These are phyloP conservation scores for Salmacisia buchloeana DNA, from an alignment of 1,284 basidiomycete species.

Conservation along the genomic window DNA sequence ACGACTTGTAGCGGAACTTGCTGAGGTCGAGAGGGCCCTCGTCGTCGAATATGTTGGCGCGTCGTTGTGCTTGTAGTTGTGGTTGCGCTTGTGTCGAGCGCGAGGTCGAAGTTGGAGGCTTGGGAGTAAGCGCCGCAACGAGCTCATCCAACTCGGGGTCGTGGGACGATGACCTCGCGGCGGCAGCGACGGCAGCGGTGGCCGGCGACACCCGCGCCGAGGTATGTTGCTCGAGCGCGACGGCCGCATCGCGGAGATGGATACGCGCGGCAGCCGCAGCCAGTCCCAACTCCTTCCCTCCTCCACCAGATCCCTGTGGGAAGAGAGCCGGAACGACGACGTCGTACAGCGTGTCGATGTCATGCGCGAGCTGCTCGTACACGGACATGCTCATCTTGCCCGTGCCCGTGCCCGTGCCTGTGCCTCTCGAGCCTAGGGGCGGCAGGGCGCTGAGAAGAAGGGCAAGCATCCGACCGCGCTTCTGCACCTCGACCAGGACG, in stretches of 20 bases:
- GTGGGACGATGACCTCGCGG: not conserved
- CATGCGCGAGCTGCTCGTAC: not conserved
- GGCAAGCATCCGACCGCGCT: not conserved
- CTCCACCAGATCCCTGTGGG: too few relatives aligned
- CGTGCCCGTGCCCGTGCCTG: not conserved
- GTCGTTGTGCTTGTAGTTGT: not conserved
- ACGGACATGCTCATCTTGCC: not conserved
- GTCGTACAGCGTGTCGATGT: not conserved
- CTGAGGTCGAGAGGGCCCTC: not conserved
- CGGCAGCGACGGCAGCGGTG: not conserved
- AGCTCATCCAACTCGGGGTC: not conserved
- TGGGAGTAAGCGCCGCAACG: not conserved
- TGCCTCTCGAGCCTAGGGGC: not conserved
- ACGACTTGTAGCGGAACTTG: not conserved
- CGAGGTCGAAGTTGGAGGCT: too few relatives aligned
- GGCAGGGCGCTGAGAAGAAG: not conserved
- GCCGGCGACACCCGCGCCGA: not conserved
- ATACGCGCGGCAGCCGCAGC: not conserved
- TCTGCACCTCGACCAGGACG: not conserved
- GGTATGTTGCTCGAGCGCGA: not conserved
- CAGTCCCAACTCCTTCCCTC: not conserved
- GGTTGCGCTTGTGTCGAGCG: too few relatives aligned
- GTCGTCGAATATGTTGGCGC: conserved; percentile 28
- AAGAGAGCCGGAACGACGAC: not conserved
- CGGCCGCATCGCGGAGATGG: not conserved